Evolutionary conservation across 352 stramenopile species (phyloP), one percentile per base, ranked within the genome.

Genomic region (Phytophthora sojae): DNA sequence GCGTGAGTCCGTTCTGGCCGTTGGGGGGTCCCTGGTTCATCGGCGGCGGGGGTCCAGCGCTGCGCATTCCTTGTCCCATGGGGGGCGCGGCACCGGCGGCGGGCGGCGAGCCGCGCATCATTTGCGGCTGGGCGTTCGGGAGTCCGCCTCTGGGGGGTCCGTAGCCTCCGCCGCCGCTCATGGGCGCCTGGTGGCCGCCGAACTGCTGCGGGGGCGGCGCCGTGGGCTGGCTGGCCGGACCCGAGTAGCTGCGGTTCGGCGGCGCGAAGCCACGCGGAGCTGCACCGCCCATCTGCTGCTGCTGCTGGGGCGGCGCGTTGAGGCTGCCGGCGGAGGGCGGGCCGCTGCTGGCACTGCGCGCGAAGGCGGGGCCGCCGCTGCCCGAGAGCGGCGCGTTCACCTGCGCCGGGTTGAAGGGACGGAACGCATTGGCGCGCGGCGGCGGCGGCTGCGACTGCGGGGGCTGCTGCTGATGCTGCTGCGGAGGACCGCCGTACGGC

Each of bases 381-480:
- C 71, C 75, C 3, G 80, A 84, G 11, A 73, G 67, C 58, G 79
- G 79, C 45, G 78, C 60, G 52, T 83, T 82, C 52, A 69, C 58
- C 30, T 85, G 79, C 23, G 68, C 81, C 3, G 87, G 81, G 69
- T 94, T 92, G 53, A 94, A 92, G 51, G 82, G 84, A 19, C 84
- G 83, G 64, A 92, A 93, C 0, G 81, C 75, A 59, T 74, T 67
- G 9, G 75, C 63, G 7, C 59, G 73, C 32, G 79, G 80, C 44
- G 57, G 64, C 15, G n/a, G n/a, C n/a, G n/a, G n/a, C n/a, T 86
- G 80, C 53, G 70, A 63, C 53, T 80, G 68, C 47, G 32, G 32
- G 14, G 32, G 32, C 32, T 69, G 74, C 12, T 37, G 63, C 51
- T 70, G 73, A n/a, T 83, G 69, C 52, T 77, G 72, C 61, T 69